phyloP scores from a whole-genome alignment of 805 yeast species.

The Metschnikowia chrysomelidarum region DNA sequence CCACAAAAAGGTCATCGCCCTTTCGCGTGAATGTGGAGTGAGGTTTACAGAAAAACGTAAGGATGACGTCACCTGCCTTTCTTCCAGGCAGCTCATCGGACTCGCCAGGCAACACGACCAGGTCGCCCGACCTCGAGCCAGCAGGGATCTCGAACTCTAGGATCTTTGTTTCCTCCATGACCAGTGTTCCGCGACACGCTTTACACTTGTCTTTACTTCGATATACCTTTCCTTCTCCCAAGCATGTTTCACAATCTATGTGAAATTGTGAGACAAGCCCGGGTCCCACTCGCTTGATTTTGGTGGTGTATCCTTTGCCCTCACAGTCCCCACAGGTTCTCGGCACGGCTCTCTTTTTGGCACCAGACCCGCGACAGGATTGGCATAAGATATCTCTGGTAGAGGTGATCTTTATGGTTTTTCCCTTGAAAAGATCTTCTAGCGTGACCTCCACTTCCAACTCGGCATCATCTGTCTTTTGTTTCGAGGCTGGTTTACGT shows the following conservation, averaged over 20 bases:
- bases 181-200: constrained; percentile 65
- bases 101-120: constrained; percentile 59
- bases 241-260: constrained; percentile 64
- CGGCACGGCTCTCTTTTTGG: constrained; percentile 54
- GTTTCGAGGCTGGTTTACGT: constrained; percentile 17
- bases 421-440: constrained; percentile 79
- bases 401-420: constrained; percentile 68
- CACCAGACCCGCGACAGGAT: constrained; percentile 75
- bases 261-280: constrained; percentile 68
- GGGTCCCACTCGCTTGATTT: constrained; percentile 64
- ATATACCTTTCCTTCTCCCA: constrained; percentile 63
- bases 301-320: constrained; percentile 65
- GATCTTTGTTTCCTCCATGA: constrained; percentile 62
- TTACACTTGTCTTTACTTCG: constrained; percentile 73
- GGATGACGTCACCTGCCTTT: constrained; percentile 72
- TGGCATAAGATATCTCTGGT: constrained; percentile 72
- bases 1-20: constrained; percentile 63
- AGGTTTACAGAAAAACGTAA: constrained; percentile 52
- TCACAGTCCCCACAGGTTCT: constrained; percentile 64
- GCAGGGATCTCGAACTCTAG: constrained; percentile 73
- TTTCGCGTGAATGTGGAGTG: constrained; percentile 53
- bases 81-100: constrained; percentile 78
- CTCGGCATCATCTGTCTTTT: constrained; percentile 64
- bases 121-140: constrained; percentile 66
- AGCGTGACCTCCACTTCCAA: constrained; percentile 62